Conservation (phyloP, 2,329 filamentous ascomycete genomes). For the Periglandula ipomoeae region DNA sequence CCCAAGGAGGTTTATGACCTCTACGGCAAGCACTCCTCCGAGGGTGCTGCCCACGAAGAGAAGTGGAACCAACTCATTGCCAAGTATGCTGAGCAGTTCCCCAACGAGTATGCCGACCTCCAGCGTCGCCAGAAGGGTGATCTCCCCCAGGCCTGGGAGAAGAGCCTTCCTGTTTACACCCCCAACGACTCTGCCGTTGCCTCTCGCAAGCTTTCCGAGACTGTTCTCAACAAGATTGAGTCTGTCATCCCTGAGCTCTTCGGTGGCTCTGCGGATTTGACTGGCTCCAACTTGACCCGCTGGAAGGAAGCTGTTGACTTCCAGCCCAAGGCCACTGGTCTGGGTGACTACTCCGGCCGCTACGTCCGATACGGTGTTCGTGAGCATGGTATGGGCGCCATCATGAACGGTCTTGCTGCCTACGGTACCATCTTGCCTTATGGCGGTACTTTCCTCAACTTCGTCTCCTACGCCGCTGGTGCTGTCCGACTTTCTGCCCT, state of each 20-base stretch:
- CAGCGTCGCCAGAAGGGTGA: constrained; percentile 69
- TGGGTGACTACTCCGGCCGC: constrained; percentile 84
- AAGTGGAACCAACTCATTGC: constrained; percentile 93
- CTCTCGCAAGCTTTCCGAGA: constrained; percentile 94
- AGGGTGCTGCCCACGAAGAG: constrained; percentile 81
- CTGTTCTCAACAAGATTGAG: constrained; percentile 82
- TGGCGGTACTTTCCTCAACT: constrained; percentile 97
- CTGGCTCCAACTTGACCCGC: constrained; percentile 95
- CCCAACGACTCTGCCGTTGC: constrained; percentile 75
- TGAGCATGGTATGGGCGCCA: constrained; percentile 85
- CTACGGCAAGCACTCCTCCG: constrained; percentile 75
- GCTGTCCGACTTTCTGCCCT: constrained; percentile 89
- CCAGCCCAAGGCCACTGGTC: constrained; percentile 77
- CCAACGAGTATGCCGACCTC: constrained; percentile 72
- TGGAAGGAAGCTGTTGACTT: constrained; percentile 98
- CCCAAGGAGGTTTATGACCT: constrained; percentile 90
- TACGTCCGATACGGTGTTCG: constrained; percentile 91
- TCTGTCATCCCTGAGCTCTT: constrained; percentile 77
- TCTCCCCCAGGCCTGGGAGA: constrained; percentile 95
- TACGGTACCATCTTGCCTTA: constrained; percentile 95
- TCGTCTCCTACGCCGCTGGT: constrained; percentile 95
- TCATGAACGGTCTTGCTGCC: constrained; percentile 90
- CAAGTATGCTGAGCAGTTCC: constrained; percentile 74
- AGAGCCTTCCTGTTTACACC: constrained; percentile 84
- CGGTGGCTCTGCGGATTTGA: constrained; percentile 95